Evolutionary conservation across 1,284 basidiomycete genomes (phyloP).

Genomic region (Microbotryum violaceum): DNA sequence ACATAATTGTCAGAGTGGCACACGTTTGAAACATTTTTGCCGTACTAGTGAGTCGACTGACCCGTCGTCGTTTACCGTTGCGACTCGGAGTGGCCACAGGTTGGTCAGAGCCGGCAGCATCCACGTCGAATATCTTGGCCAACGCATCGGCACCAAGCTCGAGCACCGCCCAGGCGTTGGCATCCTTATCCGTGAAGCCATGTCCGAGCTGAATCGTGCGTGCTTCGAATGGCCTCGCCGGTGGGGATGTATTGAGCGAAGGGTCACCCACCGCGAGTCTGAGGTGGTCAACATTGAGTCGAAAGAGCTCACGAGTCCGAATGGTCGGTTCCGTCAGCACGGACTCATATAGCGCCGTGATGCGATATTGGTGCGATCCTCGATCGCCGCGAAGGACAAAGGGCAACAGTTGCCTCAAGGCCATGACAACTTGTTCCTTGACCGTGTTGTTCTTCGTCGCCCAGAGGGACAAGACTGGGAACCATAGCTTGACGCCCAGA

Average conservation of each 20-base stretch:
- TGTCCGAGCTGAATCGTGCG: slow-evolving; percentile 60
- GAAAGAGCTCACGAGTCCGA: slow-evolving; percentile 50
- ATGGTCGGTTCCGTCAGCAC: slow-evolving; percentile 57
- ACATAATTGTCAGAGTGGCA: too few species aligned
- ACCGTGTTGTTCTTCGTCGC: slow-evolving; percentile 66
- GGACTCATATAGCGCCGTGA: slow-evolving; percentile 39
- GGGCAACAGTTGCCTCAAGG: slow-evolving; percentile 63
- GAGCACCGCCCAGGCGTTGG: slow-evolving; percentile 68
- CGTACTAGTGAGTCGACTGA: too few species aligned
- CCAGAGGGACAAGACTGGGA: slow-evolving; percentile 62
- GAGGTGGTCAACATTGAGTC: slow-evolving; percentile 57
- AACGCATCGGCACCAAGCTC: slow-evolving; percentile 77
- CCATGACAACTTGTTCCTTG: slow-evolving; percentile 50
- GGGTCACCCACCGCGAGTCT: slow-evolving; percentile 48
- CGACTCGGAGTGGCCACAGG: too few species aligned
- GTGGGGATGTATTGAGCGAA: neutral
- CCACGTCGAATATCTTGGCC: slow-evolving; percentile 35
- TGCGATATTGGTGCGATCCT: neutral
- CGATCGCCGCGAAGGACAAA: slow-evolving; percentile 48
- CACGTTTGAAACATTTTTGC: too few species aligned
- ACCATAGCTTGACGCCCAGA: slow-evolving; percentile 58
- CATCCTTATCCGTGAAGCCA: slow-evolving; percentile 61
- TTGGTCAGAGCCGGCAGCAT: neutral
- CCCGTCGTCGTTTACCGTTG: too few species aligned
- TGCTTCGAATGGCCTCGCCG: slow-evolving; percentile 48